phyloP scores from a whole-genome alignment of 495 filamentous ascomycete genomes.

The Podospora anserina region DNA sequence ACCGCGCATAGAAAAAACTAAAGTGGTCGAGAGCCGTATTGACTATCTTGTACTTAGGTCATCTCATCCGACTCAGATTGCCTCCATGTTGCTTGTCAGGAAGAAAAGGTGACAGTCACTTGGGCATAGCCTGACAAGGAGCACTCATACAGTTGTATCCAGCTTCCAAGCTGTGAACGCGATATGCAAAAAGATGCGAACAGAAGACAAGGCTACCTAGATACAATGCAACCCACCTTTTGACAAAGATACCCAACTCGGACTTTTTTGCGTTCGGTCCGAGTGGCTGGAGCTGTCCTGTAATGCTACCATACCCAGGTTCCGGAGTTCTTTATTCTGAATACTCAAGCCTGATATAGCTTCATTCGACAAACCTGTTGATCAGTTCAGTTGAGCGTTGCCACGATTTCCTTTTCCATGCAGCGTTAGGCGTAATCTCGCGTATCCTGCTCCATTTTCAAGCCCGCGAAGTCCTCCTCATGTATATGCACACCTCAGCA shows the following conservation, averaged over 20 bases:
- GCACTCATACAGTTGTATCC: too few species aligned
- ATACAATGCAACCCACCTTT: neutral
- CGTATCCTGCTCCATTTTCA: neutral
- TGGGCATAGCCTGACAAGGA: too few species aligned
- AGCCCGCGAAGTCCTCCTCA: neutral
- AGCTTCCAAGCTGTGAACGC: too few species aligned
- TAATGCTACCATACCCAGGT: too few species aligned
- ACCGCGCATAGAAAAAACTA: too few species aligned
- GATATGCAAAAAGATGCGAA: neutral
- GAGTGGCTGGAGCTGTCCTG: neutral
- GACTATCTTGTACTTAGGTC: too few species aligned
- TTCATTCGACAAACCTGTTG: neutral
- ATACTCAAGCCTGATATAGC: too few species aligned
- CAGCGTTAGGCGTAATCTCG: neutral
- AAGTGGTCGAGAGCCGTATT: too few species aligned
- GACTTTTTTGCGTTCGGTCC: neutral
- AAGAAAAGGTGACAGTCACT: too few species aligned
- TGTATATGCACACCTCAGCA: neutral
- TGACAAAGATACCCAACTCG: neutral
- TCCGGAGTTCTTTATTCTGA: too few species aligned
- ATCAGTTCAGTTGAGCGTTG: neutral
- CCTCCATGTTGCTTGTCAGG: too few species aligned
- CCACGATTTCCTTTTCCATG: neutral
- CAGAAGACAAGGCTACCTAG: neutral
- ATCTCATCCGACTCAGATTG: too few species aligned